These are phyloP conservation scores for Plenodomus biglobosus DNA, from an alignment of 2,329 filamentous ascomycete genomes.

Conservation along the genomic window DNA sequence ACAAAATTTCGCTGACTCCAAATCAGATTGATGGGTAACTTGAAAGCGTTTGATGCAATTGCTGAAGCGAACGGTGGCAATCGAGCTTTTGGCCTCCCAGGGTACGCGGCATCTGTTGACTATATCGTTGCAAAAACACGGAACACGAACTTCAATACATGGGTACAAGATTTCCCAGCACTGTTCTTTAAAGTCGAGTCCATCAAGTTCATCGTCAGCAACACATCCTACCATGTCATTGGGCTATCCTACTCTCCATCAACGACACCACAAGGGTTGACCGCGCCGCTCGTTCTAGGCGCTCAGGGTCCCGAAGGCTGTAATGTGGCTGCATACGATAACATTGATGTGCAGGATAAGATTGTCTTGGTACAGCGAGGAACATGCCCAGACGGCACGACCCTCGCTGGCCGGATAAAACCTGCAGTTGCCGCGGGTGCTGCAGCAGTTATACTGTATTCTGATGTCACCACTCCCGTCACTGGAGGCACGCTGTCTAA, in stretches of 20 bases:
- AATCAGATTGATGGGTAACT: constrained; percentile 55
- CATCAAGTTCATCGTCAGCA: constrained; percentile 45
- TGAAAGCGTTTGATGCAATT: constrained; percentile 59
- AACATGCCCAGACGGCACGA: constrained; percentile 47
- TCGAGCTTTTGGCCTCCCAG: constrained; percentile 61
- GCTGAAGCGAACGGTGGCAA: constrained; percentile 60
- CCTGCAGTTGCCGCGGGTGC: constrained; percentile 48
- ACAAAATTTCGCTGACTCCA: not conserved
- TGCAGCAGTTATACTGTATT: constrained; percentile 48
- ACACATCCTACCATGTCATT: constrained; percentile 43
- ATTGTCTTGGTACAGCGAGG: constrained; percentile 49
- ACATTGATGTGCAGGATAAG: constrained; percentile 45
- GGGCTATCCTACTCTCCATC: constrained; percentile 54
- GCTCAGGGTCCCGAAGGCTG: constrained; percentile 47
- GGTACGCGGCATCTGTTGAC: constrained; percentile 61
- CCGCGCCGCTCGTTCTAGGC: constrained; percentile 46
- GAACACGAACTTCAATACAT: constrained; percentile 44
- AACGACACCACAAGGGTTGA: constrained; percentile 50
- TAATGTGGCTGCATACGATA: constrained; percentile 41
- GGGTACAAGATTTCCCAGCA: constrained; percentile 55
- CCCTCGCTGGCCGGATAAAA: constrained; percentile 45
- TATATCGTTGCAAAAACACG: constrained; percentile 56
- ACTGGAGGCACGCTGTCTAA: constrained; percentile 47
- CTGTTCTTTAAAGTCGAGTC: constrained; percentile 48
- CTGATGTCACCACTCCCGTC: constrained; percentile 40